phyloP scores from a whole-genome alignment of 306 rosid species.

The Quercus rubra region DNA sequence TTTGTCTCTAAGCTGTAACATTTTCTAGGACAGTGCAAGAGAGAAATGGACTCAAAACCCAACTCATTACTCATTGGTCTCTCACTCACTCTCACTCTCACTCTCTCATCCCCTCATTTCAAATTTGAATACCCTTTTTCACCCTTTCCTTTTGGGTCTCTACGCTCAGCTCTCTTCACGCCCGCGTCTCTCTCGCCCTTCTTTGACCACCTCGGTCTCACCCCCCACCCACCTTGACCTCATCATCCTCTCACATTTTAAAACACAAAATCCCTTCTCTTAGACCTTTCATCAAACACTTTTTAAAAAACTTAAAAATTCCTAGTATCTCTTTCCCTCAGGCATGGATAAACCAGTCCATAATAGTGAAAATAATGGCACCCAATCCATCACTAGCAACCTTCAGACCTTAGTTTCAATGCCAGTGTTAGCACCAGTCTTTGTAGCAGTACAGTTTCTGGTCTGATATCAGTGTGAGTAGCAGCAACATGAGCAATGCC shows the following conservation, averaged over 20 bases:
- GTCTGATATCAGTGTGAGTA: conserved; percentile 34
- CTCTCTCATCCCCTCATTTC: conserved; percentile 18
- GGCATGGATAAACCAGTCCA: conserved; percentile 30
- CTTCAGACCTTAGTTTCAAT: conserved; percentile 17
- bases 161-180: conserved; percentile 31
- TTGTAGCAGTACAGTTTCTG: conserved; percentile 31
- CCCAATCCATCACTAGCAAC: conserved; percentile 13
- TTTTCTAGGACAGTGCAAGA: conserved; percentile 37
- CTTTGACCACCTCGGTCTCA: conserved; percentile 64
- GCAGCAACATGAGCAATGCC: conserved; percentile 30
- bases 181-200: conserved; percentile 41
- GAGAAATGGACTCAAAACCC: conserved; percentile 36
- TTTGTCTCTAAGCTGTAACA: conserved; percentile 51
- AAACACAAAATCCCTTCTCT: not conserved
- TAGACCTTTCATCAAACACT: conserved; percentile 13
- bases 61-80: conserved; percentile 31
- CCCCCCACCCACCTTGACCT: conserved; percentile 38
- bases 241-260: not conserved
- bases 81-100: conserved; percentile 23
- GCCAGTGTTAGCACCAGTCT: conserved; percentile 33
- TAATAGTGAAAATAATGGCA: conserved; percentile 2
- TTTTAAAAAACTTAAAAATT: not conserved
- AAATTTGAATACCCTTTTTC: conserved; percentile 42
- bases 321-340: not conserved
- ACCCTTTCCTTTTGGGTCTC: conserved; percentile 26